Conservation (phyloP, 2,329 filamentous ascomycete genomes). For the Diplodia mutila region DNA sequence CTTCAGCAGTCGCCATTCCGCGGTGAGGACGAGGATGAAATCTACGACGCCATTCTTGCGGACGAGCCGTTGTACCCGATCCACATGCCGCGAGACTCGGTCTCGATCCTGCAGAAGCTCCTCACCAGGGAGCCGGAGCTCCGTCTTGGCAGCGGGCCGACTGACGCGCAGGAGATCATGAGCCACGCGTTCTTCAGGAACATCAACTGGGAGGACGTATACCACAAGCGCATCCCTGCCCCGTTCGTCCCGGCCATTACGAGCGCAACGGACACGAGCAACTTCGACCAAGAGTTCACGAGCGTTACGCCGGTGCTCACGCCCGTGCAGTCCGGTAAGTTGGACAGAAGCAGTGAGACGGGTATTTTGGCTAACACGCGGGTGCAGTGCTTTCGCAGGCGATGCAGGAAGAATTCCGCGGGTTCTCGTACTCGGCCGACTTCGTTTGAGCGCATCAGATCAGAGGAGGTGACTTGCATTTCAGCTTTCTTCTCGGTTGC, state of each 20-base stretch:
- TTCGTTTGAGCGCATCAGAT: conserved; percentile 59
- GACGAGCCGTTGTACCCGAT: conserved; percentile 98
- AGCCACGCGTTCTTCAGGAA: conserved; percentile 97
- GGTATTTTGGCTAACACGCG: conserved; percentile 30
- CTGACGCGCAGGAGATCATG: conserved; percentile 98
- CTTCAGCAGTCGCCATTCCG: conserved; percentile 98
- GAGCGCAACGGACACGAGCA: conserved; percentile 96
- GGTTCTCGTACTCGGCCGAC: conserved; percentile 95
- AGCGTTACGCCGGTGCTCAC: conserved; percentile 97
- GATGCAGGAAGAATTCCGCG: conserved; percentile 99
- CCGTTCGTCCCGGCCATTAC: conserved; percentile 91
- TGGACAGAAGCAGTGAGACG: conserved; percentile 29
- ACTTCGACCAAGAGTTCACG: conserved; percentile 98
- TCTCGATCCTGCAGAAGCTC: conserved; percentile 96
- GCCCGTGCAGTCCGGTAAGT: conserved; percentile 94
- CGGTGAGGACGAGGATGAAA: conserved; percentile 98
- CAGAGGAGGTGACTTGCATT: background rate
- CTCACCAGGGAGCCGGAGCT: conserved; percentile 93
- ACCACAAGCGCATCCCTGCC: conserved; percentile 87
- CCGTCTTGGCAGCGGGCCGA: conserved; percentile 89
- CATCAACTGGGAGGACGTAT: conserved; percentile 98
- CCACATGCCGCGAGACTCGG: conserved; percentile 96
- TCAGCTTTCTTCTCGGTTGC: background rate
- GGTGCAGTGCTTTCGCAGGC: conserved; percentile 85
- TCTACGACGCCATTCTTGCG: conserved; percentile 96